These are phyloP conservation scores for Fraxinus floribunda DNA, from an alignment of 305 asterid genomes.

Conservation along the genomic window DNA sequence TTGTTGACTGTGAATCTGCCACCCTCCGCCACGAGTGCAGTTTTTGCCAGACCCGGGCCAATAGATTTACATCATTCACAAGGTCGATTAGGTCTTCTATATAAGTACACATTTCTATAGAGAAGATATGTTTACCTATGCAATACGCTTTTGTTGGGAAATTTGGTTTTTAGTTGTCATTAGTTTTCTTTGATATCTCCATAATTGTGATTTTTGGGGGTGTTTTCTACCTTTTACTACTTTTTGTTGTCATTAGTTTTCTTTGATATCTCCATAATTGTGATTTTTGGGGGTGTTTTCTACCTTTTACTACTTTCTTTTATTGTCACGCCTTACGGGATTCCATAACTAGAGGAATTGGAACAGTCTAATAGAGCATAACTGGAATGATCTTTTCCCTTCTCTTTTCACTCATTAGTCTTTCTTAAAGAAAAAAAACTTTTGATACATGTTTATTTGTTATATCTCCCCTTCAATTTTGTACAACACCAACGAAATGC, in stretches of 20 bases:
- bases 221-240: background rate
- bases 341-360: background rate
- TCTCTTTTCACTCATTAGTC: background rate
- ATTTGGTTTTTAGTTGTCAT: background rate
- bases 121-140: background rate
- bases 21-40: background rate
- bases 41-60: background rate
- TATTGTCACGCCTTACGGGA: background rate
- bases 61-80: background rate
- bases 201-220: constrained; percentile 4
- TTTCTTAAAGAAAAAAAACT: background rate
- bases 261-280: background rate
- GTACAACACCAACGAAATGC: background rate
- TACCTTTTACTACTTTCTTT: background rate
- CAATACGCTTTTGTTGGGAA: background rate
- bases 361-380: background rate
- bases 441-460: background rate
- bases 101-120: background rate
- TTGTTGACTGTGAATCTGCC: background rate
- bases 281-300: background rate
- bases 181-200: background rate
- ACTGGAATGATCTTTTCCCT: background rate
- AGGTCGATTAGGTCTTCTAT: background rate
- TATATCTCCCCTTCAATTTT: background rate
- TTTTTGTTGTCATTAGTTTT: background rate